Evolutionary conservation across 2,329 filamentous ascomycete species (phyloP).

Genomic region (Penicillium crustosum): DNA sequence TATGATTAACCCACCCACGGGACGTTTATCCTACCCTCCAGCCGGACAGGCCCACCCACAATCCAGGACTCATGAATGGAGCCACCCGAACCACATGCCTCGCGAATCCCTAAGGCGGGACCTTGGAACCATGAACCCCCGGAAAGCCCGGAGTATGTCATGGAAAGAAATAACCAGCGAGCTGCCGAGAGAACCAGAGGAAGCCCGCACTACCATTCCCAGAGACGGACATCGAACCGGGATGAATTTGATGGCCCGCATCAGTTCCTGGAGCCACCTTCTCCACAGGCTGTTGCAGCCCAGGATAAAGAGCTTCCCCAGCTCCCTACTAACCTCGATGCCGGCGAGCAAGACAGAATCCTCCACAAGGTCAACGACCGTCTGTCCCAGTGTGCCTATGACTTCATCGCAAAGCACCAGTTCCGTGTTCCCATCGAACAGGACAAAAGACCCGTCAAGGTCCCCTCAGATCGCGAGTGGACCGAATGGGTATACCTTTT

Average conservation of each 20-base stretch:
- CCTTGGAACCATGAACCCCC: conserved; percentile 31
- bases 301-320: conserved; percentile 79
- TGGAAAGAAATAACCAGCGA: conserved; percentile 38
- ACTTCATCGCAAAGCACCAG: conserved; percentile 88
- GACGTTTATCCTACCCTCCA: conserved; percentile 33
- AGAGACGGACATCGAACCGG: conserved; percentile 73
- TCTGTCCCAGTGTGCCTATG: conserved; percentile 80
- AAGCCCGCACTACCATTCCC: conserved; percentile 44
- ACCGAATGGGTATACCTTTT: conserved; percentile 89
- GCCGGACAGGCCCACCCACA: conserved; percentile 32
- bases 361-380: conserved; percentile 79
- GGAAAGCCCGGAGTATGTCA: conserved; percentile 38
- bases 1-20: conserved; percentile 29
- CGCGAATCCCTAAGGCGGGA: conserved; percentile 36
- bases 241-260: conserved; percentile 89
- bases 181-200: conserved; percentile 33
- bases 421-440: conserved; percentile 82
- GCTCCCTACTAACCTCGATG: conserved; percentile 76
- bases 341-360: conserved; percentile 81
- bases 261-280: conserved; percentile 73
- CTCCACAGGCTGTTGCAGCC: conserved; percentile 68
- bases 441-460: conserved; percentile 75
- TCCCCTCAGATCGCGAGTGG: conserved; percentile 79
- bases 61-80: conserved; percentile 37
- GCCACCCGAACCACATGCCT: conserved; percentile 32